Evolutionary conservation across 2,329 filamentous ascomycete species (phyloP).

Genomic region (Fusarium pilosicola): DNA sequence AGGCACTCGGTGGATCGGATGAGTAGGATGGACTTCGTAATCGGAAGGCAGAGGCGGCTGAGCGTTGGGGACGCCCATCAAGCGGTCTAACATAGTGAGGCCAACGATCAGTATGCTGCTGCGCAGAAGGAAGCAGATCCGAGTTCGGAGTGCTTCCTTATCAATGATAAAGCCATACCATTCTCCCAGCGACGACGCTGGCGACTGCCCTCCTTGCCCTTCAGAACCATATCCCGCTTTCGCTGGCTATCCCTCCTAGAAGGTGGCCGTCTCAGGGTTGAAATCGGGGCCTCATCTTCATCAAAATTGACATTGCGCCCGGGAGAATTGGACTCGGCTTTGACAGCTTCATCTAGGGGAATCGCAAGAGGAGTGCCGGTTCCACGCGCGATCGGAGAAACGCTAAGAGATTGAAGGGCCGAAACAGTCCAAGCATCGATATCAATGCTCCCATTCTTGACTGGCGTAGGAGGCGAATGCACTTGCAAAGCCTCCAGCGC

Average conservation of each 20-base stretch:
- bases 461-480: slow-evolving; percentile 39
- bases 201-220: slow-evolving; percentile 90
- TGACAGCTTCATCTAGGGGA: slow-evolving; percentile 71
- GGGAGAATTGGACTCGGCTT: slow-evolving; percentile 21
- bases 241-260: slow-evolving; percentile 65
- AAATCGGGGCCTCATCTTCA: slow-evolving; percentile 41
- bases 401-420: slow-evolving; percentile 64
- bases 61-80: slow-evolving; percentile 86
- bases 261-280: slow-evolving; percentile 55
- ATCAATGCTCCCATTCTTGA: slow-evolving; percentile 54
- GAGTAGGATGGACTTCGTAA: slow-evolving; percentile 84
- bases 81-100: slow-evolving; percentile 69
- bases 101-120: slow-evolving; percentile 27
- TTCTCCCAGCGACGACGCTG: slow-evolving; percentile 95
- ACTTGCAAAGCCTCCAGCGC: slow-evolving; percentile 31
- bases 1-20: slow-evolving; percentile 80
- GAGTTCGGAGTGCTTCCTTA: neutral
- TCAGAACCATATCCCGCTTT: slow-evolving; percentile 78
- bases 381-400: slow-evolving; percentile 66
- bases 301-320: slow-evolving; percentile 36
- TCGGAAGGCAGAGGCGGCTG: slow-evolving; percentile 84
- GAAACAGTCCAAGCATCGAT: slow-evolving; percentile 75
- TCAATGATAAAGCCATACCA: slow-evolving; percentile 61
- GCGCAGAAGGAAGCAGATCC: neutral
- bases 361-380: slow-evolving; percentile 75